Base-by-base conservation (phyloP, 169 alveolate species). In the Babesia microti region DNA sequence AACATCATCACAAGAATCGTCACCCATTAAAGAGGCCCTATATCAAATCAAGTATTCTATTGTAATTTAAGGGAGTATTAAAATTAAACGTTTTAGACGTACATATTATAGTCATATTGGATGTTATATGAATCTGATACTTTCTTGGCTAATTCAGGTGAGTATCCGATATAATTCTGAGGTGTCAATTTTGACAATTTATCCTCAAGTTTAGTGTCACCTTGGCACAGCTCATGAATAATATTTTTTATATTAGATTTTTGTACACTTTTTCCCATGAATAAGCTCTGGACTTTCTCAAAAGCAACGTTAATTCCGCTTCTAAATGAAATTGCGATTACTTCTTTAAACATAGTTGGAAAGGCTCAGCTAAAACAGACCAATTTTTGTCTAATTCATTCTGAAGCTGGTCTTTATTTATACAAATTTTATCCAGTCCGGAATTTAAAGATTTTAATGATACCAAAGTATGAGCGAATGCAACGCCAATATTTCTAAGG, bases 321-420 rank as follows among this genome's bases (percentile, higher is more conserved):
- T 42, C 61, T 51, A 44, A 43, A 37, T 39, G 6, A 7, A 9
- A 11, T 43, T 15, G 40, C 34, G 41, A 17, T 14, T 30, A 76
- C 69, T 81, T 81, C 63, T 94, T 70, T 85, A 92, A 72, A 5
- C 84, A 66, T 21, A 88, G 80, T 58, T 92, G 89, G 12, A 86
- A 74, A 0, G 97, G 96, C 65, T 92, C 98, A 23, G 96, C 95
- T 7, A 92, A 74, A 0, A 90, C 78, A 42, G 83, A 91, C 92
- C 95, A 92, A 50, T 92, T 85, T 22, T 74, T 23, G 32, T 88
- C 72, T 7, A 92, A 66, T 37, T 92, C 97, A 18, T 69, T 30
- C 11, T 33, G 15, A 12, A 88, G 45, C 1, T 12, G 41, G 26
- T 50, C 81, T 19, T 60, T 48, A 42, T 87, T 76, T 1, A 87